Percentiles rank a stretch among this genome's conserved stretches.
Evolutionary conservation across 1,284 basidiomycete genomes (phyloP).

Genomic region (Rhodotorula sp.): DNA sequence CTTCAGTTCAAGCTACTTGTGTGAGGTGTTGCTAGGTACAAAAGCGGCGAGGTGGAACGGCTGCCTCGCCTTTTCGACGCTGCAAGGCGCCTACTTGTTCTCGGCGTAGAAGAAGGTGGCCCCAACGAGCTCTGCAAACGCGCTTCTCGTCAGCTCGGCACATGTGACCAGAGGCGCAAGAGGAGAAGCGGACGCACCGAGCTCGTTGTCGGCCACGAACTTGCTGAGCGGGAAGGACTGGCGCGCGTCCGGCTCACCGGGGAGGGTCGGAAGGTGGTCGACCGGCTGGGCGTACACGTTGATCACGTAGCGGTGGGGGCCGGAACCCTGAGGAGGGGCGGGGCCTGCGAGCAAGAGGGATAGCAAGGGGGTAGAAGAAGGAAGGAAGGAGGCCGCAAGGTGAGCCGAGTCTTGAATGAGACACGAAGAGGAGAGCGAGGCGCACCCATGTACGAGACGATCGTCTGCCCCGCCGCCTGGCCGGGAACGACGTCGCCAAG

Average conservation of each 20-base stretch:
- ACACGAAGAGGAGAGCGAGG: background rate
- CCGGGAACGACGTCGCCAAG: slow-evolving; percentile 13
- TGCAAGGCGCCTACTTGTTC: slow-evolving; percentile 7
- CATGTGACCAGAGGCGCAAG: background rate
- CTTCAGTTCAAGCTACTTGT: no score
- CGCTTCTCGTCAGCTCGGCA: background rate
- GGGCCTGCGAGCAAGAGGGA: background rate
- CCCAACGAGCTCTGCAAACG: background rate
- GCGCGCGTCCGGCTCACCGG: slow-evolving; percentile 1
- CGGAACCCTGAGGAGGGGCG: slow-evolving; percentile 9
- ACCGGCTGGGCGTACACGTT: slow-evolving; percentile 5
- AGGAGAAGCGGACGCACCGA: background rate
- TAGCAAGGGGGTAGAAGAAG: background rate
- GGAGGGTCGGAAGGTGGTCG: slow-evolving; percentile 7
- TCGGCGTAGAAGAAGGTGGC: slow-evolving; percentile 8
- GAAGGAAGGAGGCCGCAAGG: no score
- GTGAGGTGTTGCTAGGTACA: no score
- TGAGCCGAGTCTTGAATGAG: background rate
- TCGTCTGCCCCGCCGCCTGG: background rate
- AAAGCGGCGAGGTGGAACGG: background rate
- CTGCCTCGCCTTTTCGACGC: background rate
- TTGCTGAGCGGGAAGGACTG: background rate
- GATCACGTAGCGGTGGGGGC: slow-evolving; percentile 18
- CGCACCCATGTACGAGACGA: slow-evolving; percentile 8
- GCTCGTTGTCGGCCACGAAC: slow-evolving; percentile 12